Base-by-base conservation (phyloP, 2,329 filamentous ascomycete genomes). In the Colletotrichum sidae region DNA sequence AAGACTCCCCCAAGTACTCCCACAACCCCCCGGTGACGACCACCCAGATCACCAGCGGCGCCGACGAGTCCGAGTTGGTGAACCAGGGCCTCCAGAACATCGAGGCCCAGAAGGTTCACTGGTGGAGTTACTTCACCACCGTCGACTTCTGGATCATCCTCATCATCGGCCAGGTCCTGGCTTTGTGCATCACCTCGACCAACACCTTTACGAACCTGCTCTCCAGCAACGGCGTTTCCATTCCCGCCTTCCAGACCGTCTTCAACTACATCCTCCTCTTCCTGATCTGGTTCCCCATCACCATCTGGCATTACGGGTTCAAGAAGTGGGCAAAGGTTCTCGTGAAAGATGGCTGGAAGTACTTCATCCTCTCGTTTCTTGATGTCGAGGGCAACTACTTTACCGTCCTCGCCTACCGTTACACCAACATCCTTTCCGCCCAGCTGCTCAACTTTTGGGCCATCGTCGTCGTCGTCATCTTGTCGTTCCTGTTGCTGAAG, bases 361-460 rank as follows among this genome's bases (percentile, higher is more conserved):
- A 96, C 81, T 86, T 97, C 72, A 92, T 97, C 77, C 88, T 99
- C 67, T 89, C 92, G 56, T 97, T 98, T 78, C 86, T 96, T 71
- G 96, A 99, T 75, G 95, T 98, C 54, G 88, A 97, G 80, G 96
- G 96, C 67, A 99, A 99, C 81, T 99, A 97, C 83, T 98, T 98
- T 76, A 94, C 94, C 73, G 95, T 99, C 55, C 86, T 97, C 54
- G 96, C 95, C 6, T 99, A 98, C 82, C 87, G 91, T 65, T 89
- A 96, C 83, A 97, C 95, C 59, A 97, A 94, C 73, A 91, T 97
- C 71, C 86, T 98, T 53, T 96, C 92, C 17, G 94, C 94, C 13
- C 94, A 98, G 83, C 86, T 99, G 56, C 93, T 99, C 81, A 97
- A 97, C 84, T 98, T 98, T 82, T 98, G 95, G 95, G 92, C 94